phyloP scores from a whole-genome alignment of 176 grass and related monocot genomes.

The maize (Zea mays) region DNA sequence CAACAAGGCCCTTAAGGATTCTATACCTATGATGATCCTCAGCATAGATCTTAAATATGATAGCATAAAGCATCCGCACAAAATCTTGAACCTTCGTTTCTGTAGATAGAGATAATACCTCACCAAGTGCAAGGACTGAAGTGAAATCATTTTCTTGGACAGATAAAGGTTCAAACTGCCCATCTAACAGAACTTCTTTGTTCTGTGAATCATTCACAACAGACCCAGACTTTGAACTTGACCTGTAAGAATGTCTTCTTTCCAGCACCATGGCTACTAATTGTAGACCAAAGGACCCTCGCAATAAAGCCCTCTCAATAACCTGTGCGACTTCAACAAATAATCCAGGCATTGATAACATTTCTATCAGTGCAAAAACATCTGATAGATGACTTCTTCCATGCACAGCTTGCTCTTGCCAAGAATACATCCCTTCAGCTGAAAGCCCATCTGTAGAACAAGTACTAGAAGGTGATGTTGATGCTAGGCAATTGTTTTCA shows the following conservation, averaged over 20 bases:
- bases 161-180: slow-evolving; percentile 50
- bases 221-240: slow-evolving; percentile 53
- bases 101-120: slow-evolving; percentile 75
- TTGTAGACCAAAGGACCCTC: slow-evolving; percentile 64
- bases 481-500: slow-evolving; percentile 48
- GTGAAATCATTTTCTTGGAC: slow-evolving; percentile 86
- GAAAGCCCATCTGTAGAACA: slow-evolving; percentile 50
- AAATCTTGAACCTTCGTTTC: slow-evolving; percentile 71
- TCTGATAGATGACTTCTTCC: slow-evolving; percentile 66
- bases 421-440: slow-evolving; percentile 67
- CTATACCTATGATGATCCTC: slow-evolving; percentile 85
- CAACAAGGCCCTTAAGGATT: slow-evolving; percentile 88
- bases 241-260: slow-evolving; percentile 72
- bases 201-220: slow-evolving; percentile 63
- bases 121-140: slow-evolving; percentile 82
- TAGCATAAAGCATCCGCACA: slow-evolving; percentile 82
- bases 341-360: slow-evolving; percentile 71
- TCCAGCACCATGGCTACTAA: slow-evolving; percentile 83
- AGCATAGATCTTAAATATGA: slow-evolving; percentile 80
- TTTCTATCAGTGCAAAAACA: slow-evolving; percentile 86
- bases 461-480: slow-evolving; percentile 45
- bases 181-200: slow-evolving; percentile 57
- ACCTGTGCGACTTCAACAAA: slow-evolving; percentile 77
- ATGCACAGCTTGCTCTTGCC: slow-evolving; percentile 61
- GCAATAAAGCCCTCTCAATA: slow-evolving; percentile 69